Conservation (phyloP, 2,329 filamentous ascomycete species). For the Cordyceps pruinosa region DNA sequence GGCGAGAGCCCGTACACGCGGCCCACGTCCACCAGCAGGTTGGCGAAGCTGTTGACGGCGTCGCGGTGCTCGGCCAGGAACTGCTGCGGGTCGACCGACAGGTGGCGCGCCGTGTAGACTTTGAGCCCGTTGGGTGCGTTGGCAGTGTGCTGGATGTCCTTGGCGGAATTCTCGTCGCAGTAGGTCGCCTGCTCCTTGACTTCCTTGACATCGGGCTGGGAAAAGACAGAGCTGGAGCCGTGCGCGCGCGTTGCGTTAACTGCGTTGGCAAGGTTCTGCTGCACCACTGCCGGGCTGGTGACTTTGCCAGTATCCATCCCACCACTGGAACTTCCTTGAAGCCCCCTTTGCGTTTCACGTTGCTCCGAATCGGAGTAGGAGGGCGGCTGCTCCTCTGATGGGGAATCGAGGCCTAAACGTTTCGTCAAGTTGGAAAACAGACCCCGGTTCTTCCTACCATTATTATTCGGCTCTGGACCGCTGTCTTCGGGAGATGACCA, state of each 20-base stretch:
- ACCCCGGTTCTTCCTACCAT: constrained; percentile 40
- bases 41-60: constrained; percentile 62
- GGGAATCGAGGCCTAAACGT: constrained; percentile 58
- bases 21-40: constrained; percentile 61
- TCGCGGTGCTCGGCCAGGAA: constrained; percentile 58
- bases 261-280: constrained; percentile 69
- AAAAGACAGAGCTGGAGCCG: constrained; percentile 67
- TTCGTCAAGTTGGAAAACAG: constrained; percentile 64
- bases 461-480: constrained; percentile 25
- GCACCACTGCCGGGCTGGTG: constrained; percentile 53
- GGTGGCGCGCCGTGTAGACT: constrained; percentile 59
- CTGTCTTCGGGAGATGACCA: constrained; percentile 60
- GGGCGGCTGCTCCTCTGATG: constrained; percentile 35
- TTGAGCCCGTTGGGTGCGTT: constrained; percentile 67
- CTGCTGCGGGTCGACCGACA: constrained; percentile 35
- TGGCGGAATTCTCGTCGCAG: constrained; percentile 69
- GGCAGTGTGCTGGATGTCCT: constrained; percentile 65
- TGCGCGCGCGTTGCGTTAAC: constrained; percentile 72
- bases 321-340: constrained; percentile 14
- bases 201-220: constrained; percentile 60
- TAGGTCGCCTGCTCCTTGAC: constrained; percentile 81
- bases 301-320: constrained; percentile 44
- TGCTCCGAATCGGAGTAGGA: constrained; percentile 13
- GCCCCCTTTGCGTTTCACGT: constrained; percentile 11
- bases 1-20: constrained; percentile 65